Evolutionary conservation across 805 yeast species (phyloP).

Genomic region (Blastobotrys muscicola): DNA sequence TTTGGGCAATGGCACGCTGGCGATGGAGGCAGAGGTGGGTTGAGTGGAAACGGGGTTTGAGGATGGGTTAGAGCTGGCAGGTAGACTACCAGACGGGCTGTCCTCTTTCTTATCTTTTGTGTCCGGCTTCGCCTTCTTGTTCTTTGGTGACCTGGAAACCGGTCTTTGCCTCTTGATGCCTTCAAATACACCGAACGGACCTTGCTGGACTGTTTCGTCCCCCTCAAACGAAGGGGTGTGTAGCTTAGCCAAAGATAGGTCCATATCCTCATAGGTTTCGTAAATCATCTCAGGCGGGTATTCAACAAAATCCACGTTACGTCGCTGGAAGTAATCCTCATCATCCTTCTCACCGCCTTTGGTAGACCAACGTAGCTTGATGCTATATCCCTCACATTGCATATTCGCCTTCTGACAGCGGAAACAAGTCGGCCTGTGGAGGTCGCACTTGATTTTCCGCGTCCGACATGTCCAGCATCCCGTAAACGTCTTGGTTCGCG

Average conservation of each 20-base stretch:
- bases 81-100: not conserved
- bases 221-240: constrained; percentile 37
- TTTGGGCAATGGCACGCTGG: not conserved
- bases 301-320: constrained; percentile 43
- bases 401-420: constrained; percentile 60
- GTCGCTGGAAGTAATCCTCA: constrained; percentile 54
- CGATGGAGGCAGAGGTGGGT: not conserved
- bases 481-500: constrained; percentile 61
- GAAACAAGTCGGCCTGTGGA: constrained; percentile 58
- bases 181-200: constrained; percentile 79
- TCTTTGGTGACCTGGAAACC: not conserved
- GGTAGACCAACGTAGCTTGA: constrained; percentile 61
- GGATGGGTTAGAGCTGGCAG: not conserved
- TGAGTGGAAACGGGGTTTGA: not conserved
- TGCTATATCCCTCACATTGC: constrained; percentile 73
- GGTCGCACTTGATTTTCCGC: constrained; percentile 73
- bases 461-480: constrained; percentile 87
- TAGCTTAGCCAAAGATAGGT: constrained; percentile 49
- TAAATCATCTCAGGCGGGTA: constrained; percentile 54
- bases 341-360: constrained; percentile 17
- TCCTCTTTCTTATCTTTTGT: not conserved
- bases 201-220: constrained; percentile 45
- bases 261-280: constrained; percentile 75
- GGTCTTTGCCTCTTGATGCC: constrained; percentile 26
- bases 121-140: not conserved